A percentile compares a stretch with the other conserved stretches of the same genome.
These are phyloP conservation scores for Tremella fuciformis DNA, from an alignment of 768 basidiomycete genomes.

Conservation along the genomic window DNA sequence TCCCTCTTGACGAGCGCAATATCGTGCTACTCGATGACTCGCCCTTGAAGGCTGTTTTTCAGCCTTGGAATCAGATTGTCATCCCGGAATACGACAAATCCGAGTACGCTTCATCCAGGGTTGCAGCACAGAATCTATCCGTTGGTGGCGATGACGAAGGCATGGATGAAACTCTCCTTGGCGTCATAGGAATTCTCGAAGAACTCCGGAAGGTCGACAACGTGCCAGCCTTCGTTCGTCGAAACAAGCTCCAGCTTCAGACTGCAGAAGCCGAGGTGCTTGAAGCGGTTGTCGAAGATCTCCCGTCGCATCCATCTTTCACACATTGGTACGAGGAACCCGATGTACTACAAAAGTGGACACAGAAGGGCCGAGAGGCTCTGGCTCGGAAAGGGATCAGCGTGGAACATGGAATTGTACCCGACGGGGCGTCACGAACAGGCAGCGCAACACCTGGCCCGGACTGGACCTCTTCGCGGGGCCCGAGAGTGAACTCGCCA, in stretches of 20 bases:
- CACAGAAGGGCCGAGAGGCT: conserved; percentile 26
- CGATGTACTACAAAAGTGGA: conserved; percentile 25
- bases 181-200: conserved; percentile 47
- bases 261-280: not conserved
- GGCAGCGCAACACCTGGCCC: conserved; percentile 3
- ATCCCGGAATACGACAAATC: conserved; percentile 43
- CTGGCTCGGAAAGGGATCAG: conserved; percentile 32
- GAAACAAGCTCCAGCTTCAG: conserved; percentile 31
- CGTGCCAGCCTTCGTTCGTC: conserved; percentile 47
- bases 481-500: conserved; percentile 9
- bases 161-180: conserved; percentile 42
- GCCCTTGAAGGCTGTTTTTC: conserved; percentile 42
- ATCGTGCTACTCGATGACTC: conserved; percentile 49
- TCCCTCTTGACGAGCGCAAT: conserved; percentile 26
- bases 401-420: conserved; percentile 19
- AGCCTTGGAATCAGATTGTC: conserved; percentile 50
- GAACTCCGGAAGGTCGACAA: conserved; percentile 32
- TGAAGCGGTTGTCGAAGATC: conserved; percentile 14
- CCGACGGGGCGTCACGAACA: not conserved
- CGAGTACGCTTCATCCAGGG: conserved; percentile 16
- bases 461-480: not conserved
- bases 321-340: conserved; percentile 34
- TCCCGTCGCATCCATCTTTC: conserved; percentile 33
- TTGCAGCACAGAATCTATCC: conserved; percentile 2
- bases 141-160: not conserved